Base-by-base conservation (phyloP, 192 early-diverging fungal genomes). In the Gryganskiella cystojenkinii region DNA sequence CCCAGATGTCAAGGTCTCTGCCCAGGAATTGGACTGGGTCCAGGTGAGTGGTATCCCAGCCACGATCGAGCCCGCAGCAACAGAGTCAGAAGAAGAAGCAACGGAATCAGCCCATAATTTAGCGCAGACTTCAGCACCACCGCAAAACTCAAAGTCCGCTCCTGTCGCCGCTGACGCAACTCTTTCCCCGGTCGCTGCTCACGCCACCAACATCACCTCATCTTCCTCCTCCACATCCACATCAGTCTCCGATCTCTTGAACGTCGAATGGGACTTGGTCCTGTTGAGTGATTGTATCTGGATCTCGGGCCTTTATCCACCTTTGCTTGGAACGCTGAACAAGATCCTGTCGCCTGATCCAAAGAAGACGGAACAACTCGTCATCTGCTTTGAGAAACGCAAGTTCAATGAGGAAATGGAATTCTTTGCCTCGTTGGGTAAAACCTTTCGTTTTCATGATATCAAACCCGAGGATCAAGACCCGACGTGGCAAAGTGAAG, bases 201-300 rank as follows among this genome's bases (percentile, higher is more conserved):
- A n/a, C n/a, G n/a, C n/a, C n/a, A n/a, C n/a, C n/a, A n/a, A n/a
- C n/a, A n/a, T n/a, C n/a, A n/a, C n/a, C n/a, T 30, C 34, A 24
- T 8, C 57, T 27, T 17, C 11, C 15, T 3, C 64, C 28, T 24
- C 44, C 42, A 24, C 19, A 50, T n/a, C 37, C 13, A 24, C 64
- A 3, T 47, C 20, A 31, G 22, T 42, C 2, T 25, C 51, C 31
- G 66, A 58, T 37, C 42, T 73, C 17, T 11, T 73, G 27, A 33
- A 24, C 11, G 35, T 47, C 30, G 56, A 78, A 19, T 78, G 74
- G 74, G 66, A 78, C 47, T 20, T 70, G 6, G 57, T 76, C 22
- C 67, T 81, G 7, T 54, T 81, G n/a, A 75, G 71, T 17, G 80
- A 81, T 33, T 75, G 72, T 20, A 67, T 81, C 40, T 81, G 80